phyloP scores from a whole-genome alignment of 192 early-diverging fungal species.

The Umbelopsis isabellina region DNA sequence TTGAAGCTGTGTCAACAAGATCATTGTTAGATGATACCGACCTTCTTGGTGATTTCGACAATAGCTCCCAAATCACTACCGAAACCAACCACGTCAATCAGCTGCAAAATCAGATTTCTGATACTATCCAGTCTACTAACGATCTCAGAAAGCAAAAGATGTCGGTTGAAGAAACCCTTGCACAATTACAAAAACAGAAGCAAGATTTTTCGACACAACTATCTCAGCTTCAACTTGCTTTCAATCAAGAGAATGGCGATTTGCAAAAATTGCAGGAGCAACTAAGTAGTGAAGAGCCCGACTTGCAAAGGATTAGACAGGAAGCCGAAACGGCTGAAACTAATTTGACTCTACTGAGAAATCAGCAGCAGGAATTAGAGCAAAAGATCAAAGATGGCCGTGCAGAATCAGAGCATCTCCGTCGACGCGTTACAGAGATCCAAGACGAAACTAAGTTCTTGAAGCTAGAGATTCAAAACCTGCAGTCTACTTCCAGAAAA shows the following conservation, averaged over 20 bases:
- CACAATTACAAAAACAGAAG: conserved; percentile 60
- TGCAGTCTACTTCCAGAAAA: conserved; percentile 60
- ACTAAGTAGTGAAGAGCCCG: conserved; percentile 48
- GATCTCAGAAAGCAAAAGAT: conserved; percentile 60
- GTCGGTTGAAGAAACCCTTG: conserved; percentile 61
- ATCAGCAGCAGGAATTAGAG: conserved; percentile 53
- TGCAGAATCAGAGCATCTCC: conserved; percentile 50
- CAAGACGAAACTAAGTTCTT: conserved; percentile 59
- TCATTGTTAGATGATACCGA: conserved; percentile 37
- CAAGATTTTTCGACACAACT: conserved; percentile 63
- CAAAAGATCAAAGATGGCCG: conserved; percentile 48
- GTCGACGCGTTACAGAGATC: conserved; percentile 48
- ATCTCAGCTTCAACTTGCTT: conserved; percentile 56
- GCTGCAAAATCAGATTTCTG: conserved; percentile 62
- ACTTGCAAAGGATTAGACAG: conserved; percentile 44
- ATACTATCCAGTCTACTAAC: conserved; percentile 51
- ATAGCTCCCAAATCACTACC: conserved; percentile 51
- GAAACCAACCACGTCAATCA: conserved; percentile 66
- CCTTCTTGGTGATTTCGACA: conserved; percentile 46
- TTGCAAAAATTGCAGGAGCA: conserved; percentile 57
- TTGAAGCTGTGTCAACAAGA: neutral
- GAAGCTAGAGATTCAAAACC: conserved; percentile 54
- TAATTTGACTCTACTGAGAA: conserved; percentile 44
- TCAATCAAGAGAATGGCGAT: conserved; percentile 62
- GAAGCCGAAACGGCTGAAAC: conserved; percentile 58